phyloP scores from a whole-genome alignment of 345 rosid species.

The Trapa bicornis region DNA sequence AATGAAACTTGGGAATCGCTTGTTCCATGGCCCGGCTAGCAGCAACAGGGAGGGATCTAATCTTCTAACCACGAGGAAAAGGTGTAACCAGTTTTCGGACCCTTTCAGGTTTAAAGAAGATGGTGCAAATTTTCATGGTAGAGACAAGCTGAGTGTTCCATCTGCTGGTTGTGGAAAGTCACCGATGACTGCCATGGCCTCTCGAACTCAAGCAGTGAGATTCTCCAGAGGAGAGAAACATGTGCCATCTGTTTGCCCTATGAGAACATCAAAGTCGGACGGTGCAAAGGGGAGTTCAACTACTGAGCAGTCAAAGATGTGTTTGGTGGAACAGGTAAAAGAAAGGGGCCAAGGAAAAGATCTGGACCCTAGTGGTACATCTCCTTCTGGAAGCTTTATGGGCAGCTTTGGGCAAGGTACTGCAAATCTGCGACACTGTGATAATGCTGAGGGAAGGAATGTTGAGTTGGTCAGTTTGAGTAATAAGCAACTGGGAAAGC shows the following conservation, averaged over 20 bases:
- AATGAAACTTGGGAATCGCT: constrained; percentile 25
- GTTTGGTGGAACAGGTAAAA: constrained; percentile 20
- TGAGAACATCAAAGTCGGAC: constrained; percentile 17
- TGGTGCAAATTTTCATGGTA: constrained; percentile 15
- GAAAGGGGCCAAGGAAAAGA: constrained; percentile 18
- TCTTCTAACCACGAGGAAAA: not conserved
- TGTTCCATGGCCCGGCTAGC: not conserved
- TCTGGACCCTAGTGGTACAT: not conserved
- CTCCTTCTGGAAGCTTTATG: not conserved
- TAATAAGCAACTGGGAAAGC: not conserved
- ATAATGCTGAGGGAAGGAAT: not conserved
- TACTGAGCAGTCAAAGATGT: constrained; percentile 22
- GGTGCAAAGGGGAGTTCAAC: constrained; percentile 18
- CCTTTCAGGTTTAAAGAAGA: not conserved
- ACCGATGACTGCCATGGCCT: constrained; percentile 11
- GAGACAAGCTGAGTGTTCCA: constrained; percentile 2
- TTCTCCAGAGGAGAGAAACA: constrained; percentile 28
- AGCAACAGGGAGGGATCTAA: not conserved
- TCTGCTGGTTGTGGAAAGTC: constrained; percentile 2
- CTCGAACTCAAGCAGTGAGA: constrained; percentile 21
- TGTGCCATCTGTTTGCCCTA: constrained; percentile 16
- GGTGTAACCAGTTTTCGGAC: constrained; percentile 10
- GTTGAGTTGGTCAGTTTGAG: not conserved
- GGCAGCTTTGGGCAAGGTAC: not conserved
- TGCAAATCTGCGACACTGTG: not conserved